Evolutionary conservation across 2,329 filamentous ascomycete genomes (phyloP), one percentile per base, ranked within the genome.

Genomic region (Sclerotinia glacialis): DNA sequence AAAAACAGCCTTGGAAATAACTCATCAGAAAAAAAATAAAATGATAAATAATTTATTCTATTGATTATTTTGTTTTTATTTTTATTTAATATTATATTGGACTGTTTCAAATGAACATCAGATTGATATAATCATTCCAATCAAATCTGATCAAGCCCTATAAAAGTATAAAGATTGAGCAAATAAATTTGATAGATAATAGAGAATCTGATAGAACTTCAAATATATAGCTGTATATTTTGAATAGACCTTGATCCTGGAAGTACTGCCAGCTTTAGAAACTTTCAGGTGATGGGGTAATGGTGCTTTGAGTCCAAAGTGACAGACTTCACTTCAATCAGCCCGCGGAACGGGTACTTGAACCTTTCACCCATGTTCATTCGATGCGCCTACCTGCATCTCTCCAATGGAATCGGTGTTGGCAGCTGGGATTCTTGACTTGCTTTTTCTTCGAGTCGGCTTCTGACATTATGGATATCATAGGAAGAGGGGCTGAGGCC

Each of bases 271-370:
- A 23, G 21, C 28, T 60, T 47, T 31, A 44, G 44, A 5, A 37
- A 18, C 49, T 37, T 49, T 14, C 16, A n/a, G 23, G 16, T 44
- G 23, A 7, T 23, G 4, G 2, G 4, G 2, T 11, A 14, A 7
- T 60, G 26, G 23, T 37, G 28, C 31, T 60, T 37, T 47, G 58
- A 60, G 11, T 37, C 44, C n/a, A 60, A 60, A 2, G 21, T 26
- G 58, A 60, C 14, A 60, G 44, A 49, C 28, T 60, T 60, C n/a
- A 49, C 12, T 49, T n/a, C 12, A 16, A 37, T 47, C 42, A 60
- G 42, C 3, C 7, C 3, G 12, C 5, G 8, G 44, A 26, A 60
- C 28, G 44, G 28, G 44, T 60, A 37, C 21, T 37, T 49, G 28
- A 37, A 2, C 21, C n/a, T 44, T 12, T 26, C 4, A 23, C 16